These are phyloP conservation scores for Suillus placidus DNA, from an alignment of 768 basidiomycete species.

Conservation along the genomic window DNA sequence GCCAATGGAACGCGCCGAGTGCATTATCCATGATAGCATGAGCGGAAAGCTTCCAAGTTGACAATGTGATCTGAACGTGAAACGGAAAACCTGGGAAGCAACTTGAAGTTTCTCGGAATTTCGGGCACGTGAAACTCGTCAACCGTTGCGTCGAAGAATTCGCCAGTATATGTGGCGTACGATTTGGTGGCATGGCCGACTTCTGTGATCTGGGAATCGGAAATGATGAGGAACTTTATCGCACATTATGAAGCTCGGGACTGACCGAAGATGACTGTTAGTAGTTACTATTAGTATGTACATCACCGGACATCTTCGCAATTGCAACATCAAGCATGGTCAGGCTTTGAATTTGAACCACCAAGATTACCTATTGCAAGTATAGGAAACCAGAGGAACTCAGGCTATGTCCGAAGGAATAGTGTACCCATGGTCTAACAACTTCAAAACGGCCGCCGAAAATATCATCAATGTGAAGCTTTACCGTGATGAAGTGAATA, in stretches of 20 bases:
- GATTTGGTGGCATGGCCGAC: constrained; percentile 62
- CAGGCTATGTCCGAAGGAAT: constrained; percentile 83
- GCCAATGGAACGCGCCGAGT: constrained; percentile 73
- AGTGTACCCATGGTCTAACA: constrained; percentile 89
- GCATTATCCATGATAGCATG: constrained; percentile 25
- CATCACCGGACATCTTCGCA: constrained; percentile 65
- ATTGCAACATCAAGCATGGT: constrained; percentile 73
- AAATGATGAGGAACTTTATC: constrained; percentile 9
- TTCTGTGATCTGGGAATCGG: constrained; percentile 61
- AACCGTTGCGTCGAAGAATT: constrained; percentile 89
- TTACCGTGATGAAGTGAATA: constrained; percentile 10
- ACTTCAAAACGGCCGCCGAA: constrained; percentile 72
- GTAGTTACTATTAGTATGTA: constrained; percentile 36
- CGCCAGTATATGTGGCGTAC: constrained; percentile 75
- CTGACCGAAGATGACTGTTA: constrained; percentile 56
- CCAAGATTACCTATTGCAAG: constrained; percentile 66
- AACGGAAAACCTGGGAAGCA: constrained; percentile 84
- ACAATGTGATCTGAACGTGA: constrained; percentile 75
- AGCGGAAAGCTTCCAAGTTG: constrained; percentile 41
- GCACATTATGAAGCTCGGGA: constrained; percentile 15
- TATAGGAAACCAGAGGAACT: constrained; percentile 82
- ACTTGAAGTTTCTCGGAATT: constrained; percentile 49
- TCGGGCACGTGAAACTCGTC: constrained; percentile 79
- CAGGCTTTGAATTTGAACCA: constrained; percentile 50
- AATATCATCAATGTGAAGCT: constrained; percentile 50